Evolutionary conservation across 306 rosid species (phyloP).

Genomic region (Castanopsis chinensis): DNA sequence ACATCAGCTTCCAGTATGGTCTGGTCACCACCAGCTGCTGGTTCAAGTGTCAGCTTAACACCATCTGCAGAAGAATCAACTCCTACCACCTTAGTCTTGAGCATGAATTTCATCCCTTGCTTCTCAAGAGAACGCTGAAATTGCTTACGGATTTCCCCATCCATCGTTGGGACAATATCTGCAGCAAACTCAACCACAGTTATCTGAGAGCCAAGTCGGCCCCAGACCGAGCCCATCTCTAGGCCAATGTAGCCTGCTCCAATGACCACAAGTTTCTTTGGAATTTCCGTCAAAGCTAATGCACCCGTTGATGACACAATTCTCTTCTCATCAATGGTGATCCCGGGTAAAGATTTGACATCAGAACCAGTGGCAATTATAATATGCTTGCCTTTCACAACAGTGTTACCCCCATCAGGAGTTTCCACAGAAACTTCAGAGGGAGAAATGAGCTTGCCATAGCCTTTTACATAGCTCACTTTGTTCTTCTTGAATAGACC

Average conservation of each 20-base stretch:
- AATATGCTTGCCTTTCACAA: constrained; percentile 84
- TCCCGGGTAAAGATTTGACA: constrained; percentile 86
- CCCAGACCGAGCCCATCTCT: constrained; percentile 99
- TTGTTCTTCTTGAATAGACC: constrained; percentile 97
- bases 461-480: constrained; percentile 92
- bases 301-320: constrained; percentile 96
- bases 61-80: constrained; percentile 83
- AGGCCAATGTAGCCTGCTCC: constrained; percentile 99
- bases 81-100: constrained; percentile 92
- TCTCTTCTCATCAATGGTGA: constrained; percentile 91
- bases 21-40: constrained; percentile 90
- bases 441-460: constrained; percentile 82
- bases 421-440: constrained; percentile 87
- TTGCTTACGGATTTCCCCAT: constrained; percentile 86
- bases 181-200: constrained; percentile 93
- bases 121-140: constrained; percentile 94
- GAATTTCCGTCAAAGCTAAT: constrained; percentile 79
- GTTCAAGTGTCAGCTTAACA: constrained; percentile 88
- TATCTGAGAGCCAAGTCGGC: constrained; percentile 86
- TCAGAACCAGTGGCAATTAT: constrained; percentile 97
- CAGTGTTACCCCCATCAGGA: constrained; percentile 62
- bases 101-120: constrained; percentile 90
- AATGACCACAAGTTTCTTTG: constrained; percentile 85
- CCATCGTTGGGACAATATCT: constrained; percentile 95
- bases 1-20: constrained; percentile 81